Conservation (phyloP, 1,139 yeast species). For the Lodderomyces parapsilosis region DNA sequence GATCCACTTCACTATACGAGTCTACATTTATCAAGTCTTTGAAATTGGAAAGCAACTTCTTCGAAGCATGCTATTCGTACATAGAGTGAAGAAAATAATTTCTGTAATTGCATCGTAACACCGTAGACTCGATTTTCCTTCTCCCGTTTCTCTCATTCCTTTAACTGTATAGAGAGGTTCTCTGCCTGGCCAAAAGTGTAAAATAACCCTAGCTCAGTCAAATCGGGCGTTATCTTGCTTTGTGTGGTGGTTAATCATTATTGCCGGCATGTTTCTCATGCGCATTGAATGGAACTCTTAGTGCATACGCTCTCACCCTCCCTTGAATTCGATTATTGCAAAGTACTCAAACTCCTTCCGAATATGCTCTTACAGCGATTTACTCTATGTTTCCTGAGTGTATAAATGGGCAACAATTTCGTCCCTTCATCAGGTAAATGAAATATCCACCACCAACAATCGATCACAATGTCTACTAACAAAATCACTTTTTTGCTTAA, state of each 20-base stretch:
- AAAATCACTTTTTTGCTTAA: conserved; percentile 53
- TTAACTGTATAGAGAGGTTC: not conserved
- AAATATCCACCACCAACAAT: not conserved
- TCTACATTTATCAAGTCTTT: conserved; percentile 32
- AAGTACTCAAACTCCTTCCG: not conserved
- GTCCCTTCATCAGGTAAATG: not conserved
- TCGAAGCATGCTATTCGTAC: conserved; percentile 44
- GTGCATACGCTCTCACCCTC: not conserved
- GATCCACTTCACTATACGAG: conserved; percentile 22
- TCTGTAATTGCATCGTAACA: too few species aligned
- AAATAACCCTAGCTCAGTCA: too few species aligned
- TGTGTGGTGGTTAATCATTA: not conserved
- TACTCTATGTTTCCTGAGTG: not conserved
- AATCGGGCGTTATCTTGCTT: not conserved
- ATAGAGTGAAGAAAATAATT: not conserved
- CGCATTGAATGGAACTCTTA: not conserved
- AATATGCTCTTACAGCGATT: conserved; percentile 1
- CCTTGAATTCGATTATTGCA: not conserved
- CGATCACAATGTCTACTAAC: conserved; percentile 26
- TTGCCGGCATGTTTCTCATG: not conserved
- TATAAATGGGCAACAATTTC: not conserved
- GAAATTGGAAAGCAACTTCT: conserved; percentile 43
- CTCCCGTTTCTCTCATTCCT: not conserved
- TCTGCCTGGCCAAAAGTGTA: too few species aligned
- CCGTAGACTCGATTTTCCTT: not conserved